Evolutionary conservation across 2,329 filamentous ascomycete genomes (phyloP).

Genomic region (Aspergillus fumigatus): DNA sequence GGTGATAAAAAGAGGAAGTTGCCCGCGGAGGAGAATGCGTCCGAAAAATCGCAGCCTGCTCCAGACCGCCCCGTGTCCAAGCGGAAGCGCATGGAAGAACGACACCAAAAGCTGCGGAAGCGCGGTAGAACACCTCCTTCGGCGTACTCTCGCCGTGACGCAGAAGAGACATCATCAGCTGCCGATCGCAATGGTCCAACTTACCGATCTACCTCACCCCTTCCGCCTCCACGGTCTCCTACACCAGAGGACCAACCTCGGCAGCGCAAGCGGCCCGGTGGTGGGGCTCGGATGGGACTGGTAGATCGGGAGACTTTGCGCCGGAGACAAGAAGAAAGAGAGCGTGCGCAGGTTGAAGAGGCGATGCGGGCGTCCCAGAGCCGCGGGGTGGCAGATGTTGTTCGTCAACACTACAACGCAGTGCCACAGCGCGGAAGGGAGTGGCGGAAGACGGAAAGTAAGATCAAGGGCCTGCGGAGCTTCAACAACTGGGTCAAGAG

Average conservation of each 20-base stretch:
- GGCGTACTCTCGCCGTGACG: conserved; percentile 38
- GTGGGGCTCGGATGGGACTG: conserved; percentile 39
- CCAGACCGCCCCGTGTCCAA: conserved; percentile 29
- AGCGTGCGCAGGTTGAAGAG: conserved; percentile 38
- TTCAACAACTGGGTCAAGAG: conserved; percentile 99
- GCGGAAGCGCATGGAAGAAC: conserved; percentile 38
- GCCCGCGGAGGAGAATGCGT: conserved; percentile 19
- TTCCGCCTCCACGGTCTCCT: conserved; percentile 39
- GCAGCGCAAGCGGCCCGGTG: conserved; percentile 45
- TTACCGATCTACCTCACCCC: conserved; percentile 38
- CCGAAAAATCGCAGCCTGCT: conserved; percentile 18
- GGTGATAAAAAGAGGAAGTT: conserved; percentile 27
- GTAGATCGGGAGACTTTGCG: conserved; percentile 37
- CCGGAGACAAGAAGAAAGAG: conserved; percentile 41
- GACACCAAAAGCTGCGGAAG: conserved; percentile 34
- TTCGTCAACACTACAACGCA: conserved; percentile 91
- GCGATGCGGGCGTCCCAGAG: conserved; percentile 33
- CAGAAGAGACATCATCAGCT: conserved; percentile 13
- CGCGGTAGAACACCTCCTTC: conserved; percentile 35
- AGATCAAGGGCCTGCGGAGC: conserved; percentile 87
- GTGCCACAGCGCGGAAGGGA: conserved; percentile 90
- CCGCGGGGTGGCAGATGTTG: conserved; percentile 73
- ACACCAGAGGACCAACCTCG: conserved; percentile 35
- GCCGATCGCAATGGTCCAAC: conserved; percentile 22
- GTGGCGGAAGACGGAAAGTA: conserved; percentile 89